Percentiles rank a stretch among this genome's conserved stretches.
These are phyloP conservation scores for Lentinula lateritia DNA, from an alignment of 768 basidiomycete species.

Conservation along the genomic window DNA sequence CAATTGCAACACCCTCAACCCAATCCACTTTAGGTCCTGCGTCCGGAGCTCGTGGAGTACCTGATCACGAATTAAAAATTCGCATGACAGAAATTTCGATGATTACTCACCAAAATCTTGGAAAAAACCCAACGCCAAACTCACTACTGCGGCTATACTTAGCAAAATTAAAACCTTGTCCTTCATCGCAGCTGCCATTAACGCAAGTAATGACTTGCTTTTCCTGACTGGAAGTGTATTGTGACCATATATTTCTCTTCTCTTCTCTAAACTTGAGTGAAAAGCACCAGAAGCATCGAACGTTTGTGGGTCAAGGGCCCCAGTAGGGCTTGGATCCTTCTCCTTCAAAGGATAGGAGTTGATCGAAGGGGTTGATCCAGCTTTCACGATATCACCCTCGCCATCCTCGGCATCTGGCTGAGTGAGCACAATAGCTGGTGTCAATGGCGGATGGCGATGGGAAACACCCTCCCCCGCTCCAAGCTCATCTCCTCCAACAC, in stretches of 20 bases:
- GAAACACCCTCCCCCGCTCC: constrained; percentile 17
- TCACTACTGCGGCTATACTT: constrained; percentile 88
- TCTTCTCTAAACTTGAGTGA: constrained; percentile 49
- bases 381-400: background rate
- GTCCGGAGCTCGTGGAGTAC: constrained; percentile 36
- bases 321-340: constrained; percentile 18
- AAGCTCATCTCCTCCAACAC: constrained; percentile 11
- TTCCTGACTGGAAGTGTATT: constrained; percentile 71
- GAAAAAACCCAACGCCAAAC: constrained; percentile 90
- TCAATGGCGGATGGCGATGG: constrained; percentile 20
- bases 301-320: constrained; percentile 8
- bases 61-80: background rate
- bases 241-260: constrained; percentile 65
- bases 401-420: constrained; percentile 14
- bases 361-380: background rate
- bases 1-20: constrained; percentile 91
- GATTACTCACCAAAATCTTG: constrained; percentile 69
- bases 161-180: constrained; percentile 92
- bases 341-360: background rate
- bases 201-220: constrained; percentile 60
- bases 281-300: constrained; percentile 19
- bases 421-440: constrained; percentile 29
- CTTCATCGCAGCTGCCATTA: constrained; percentile 85
- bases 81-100: too few relatives aligned
- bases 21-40: constrained; percentile 84